Evolutionary conservation across 768 basidiomycete genomes (phyloP).

Genomic region (Lentinus brumalis): DNA sequence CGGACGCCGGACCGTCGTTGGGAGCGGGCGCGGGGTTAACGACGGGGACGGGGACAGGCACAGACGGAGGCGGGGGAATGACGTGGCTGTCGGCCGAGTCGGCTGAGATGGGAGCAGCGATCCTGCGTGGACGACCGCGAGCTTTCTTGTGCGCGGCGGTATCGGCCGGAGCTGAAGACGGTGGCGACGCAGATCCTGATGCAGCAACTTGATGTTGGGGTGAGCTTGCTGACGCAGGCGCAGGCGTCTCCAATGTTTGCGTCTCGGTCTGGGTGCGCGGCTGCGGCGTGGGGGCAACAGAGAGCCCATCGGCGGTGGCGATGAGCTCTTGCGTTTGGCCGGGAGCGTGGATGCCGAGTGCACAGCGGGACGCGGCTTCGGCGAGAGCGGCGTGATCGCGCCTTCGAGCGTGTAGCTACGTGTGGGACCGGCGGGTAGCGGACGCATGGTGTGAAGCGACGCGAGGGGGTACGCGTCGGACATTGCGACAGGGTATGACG

Average conservation of each 20-base stretch:
- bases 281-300: neutral
- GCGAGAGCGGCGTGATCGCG: constrained; percentile 20
- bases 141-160: constrained; percentile 4
- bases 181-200: neutral
- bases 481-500: neutral
- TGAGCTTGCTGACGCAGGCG: neutral
- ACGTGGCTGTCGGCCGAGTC: neutral
- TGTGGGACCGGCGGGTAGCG: constrained; percentile 1
- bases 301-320: constrained; percentile 8
- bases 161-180: neutral
- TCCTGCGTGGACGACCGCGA: constrained; percentile 25
- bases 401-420: constrained; percentile 24
- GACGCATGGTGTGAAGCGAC: neutral
- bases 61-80: neutral
- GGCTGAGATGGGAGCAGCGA: neutral
- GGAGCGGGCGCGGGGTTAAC: neutral
- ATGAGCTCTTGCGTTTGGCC: neutral
- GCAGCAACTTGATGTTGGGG: neutral
- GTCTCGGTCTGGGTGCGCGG: too few species aligned
- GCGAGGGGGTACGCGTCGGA: neutral
- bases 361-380: constrained; percentile 1
- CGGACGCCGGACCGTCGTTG: neutral
- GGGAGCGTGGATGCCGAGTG: neutral
- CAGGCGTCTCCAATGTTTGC: too few species aligned
- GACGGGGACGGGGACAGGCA: neutral